Conservation (phyloP, 176 grass and related monocot species). For the Triticum aestivum region DNA sequence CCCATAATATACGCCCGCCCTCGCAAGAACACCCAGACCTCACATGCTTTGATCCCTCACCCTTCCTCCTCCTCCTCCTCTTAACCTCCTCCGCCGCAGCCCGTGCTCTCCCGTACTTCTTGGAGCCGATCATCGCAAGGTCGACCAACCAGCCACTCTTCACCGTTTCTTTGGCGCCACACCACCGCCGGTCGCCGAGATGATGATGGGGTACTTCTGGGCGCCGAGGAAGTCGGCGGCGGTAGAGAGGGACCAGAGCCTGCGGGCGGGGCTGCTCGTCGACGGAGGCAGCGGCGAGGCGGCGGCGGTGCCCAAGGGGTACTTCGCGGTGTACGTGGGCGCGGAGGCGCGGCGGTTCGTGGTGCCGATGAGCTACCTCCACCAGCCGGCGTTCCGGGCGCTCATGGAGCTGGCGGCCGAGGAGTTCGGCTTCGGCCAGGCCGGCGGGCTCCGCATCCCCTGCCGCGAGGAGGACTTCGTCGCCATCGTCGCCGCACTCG, state of each 20-base stretch:
- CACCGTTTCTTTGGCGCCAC: neutral
- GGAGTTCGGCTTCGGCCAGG: slow-evolving; percentile 68
- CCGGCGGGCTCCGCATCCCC: slow-evolving; percentile 47
- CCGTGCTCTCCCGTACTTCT: neutral
- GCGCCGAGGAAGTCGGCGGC: slow-evolving; percentile 21
- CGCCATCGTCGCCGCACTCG: slow-evolving; percentile 25
- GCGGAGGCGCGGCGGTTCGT: slow-evolving; percentile 47
- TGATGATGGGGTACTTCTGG: slow-evolving; percentile 49
- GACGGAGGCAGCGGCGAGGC: neutral
- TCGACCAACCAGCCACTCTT: neutral
- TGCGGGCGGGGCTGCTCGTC: neutral
- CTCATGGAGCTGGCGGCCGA: slow-evolving; percentile 66
- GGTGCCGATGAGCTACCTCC: slow-evolving; percentile 55
- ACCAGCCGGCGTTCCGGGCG: slow-evolving; percentile 34
- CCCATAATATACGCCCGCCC: slow-evolving; percentile 1
- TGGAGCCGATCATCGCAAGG: neutral
- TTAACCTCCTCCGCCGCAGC: neutral
- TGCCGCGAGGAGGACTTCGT: slow-evolving; percentile 55
- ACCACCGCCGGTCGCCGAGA: neutral
- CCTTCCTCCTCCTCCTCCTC: neutral
- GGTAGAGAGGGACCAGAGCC: neutral
- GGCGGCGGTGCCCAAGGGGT: slow-evolving; percentile 43
- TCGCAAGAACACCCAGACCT: neutral
- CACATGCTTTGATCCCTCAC: slow-evolving; percentile 37
- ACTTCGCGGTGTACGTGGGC: slow-evolving; percentile 66